Evolutionary conservation across 2,329 filamentous ascomycete species (phyloP).

Genomic region (Colletotrichum sp.): DNA sequence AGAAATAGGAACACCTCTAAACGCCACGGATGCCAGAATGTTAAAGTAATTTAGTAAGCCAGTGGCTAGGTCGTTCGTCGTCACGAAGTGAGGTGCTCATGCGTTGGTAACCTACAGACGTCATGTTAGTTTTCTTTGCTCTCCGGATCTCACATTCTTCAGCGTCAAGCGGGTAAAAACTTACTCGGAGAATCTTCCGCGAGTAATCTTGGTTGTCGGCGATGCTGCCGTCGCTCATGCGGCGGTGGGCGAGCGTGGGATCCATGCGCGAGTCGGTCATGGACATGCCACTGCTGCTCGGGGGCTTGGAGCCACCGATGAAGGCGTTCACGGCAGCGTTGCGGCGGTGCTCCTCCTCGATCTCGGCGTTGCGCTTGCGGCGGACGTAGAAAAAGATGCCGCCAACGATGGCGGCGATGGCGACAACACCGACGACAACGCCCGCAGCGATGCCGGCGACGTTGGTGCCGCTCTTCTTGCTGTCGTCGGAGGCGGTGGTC

Average conservation of each 20-base stretch:
- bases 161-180: slow-evolving; percentile 29
- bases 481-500: slow-evolving; percentile 17
- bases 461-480: slow-evolving; percentile 56
- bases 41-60: slow-evolving; percentile 33
- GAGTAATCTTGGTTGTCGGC: slow-evolving; percentile 98
- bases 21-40: slow-evolving; percentile 49
- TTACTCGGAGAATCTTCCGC: slow-evolving; percentile 90
- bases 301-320: slow-evolving; percentile 67
- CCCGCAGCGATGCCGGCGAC: slow-evolving; percentile 87
- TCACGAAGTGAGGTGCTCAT: slow-evolving; percentile 43
- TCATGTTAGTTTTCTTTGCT: not conserved
- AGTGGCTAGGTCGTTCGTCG: slow-evolving; percentile 39
- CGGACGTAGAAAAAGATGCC: slow-evolving; percentile 78
- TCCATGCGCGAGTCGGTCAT: slow-evolving; percentile 87
- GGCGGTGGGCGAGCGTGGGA: slow-evolving; percentile 80
- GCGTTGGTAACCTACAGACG: slow-evolving; percentile 60
- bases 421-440: slow-evolving; percentile 83
- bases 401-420: slow-evolving; percentile 67
- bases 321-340: slow-evolving; percentile 82
- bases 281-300: slow-evolving; percentile 69
- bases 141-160: fast-evolving
- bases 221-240: slow-evolving; percentile 94
- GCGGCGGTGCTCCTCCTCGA: slow-evolving; percentile 84
- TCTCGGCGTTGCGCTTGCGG: slow-evolving; percentile 74
- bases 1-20: slow-evolving; percentile 25